Evolutionary conservation across 2,329 filamentous ascomycete species (phyloP), one percentile per base, ranked within the genome.

Genomic region (Aspergillus sp.): DNA sequence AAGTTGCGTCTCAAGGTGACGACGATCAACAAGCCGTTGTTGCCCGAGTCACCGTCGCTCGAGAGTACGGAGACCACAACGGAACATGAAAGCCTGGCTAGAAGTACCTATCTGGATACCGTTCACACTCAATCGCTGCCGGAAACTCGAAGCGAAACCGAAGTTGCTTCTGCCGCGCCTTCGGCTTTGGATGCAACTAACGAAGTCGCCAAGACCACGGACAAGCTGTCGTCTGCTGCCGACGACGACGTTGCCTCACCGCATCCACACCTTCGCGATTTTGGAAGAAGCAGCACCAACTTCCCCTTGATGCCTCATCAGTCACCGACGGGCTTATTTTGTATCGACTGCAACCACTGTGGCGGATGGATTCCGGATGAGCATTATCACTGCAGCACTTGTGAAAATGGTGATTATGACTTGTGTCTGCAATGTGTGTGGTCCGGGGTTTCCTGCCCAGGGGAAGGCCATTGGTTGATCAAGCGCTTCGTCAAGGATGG

Each of bases 381-480:
- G 44, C 91, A 98, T 69, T 98, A 87, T 68, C 93, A 98, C 71
- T 98, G 94, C 75, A 86, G 86, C 55, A 87, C 86, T 48, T 98
- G 93, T 64, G 88, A 97, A 54, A 81, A 85, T 48, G 93, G 91
- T 36, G 93, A 98, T 66, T 98, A 90, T 60, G 93, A 98, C 62
- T 79, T 98, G 29, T 98, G 94, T 75, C 78, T 82, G 53, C 68
- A 74, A 4, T 98, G 93, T 60, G 81, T 96, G 42, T 78, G 82
- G 43, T 72, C 76, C 38, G 90, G 90, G 52, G 76, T 85, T 48
- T 79, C 86, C 36, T 98, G 94, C 73, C 79, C 82, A 52, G 83
- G 83, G 48, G 78, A 83, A 29, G 79, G 81, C 52, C 93, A 98
- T 71, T 96, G 89, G 90, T 76, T 98, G 68, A 91, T 97, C 67